Percentiles rank a stretch among this genome's conserved stretches.
These are phyloP conservation scores for Rhododendron molle DNA, from an alignment of 148 eudicot genomes.

Conservation along the genomic window DNA sequence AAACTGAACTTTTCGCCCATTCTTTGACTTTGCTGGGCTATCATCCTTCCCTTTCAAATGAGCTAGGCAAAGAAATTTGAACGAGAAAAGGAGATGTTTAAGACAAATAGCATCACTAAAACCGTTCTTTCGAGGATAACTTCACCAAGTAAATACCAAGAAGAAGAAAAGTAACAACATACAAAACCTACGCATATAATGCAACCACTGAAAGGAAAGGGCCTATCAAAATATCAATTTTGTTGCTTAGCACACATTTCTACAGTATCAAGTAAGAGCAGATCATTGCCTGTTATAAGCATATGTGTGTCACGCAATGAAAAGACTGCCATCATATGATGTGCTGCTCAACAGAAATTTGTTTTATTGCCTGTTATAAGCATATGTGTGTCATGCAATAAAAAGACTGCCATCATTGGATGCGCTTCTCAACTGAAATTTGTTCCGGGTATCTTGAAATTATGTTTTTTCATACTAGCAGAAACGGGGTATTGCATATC, in stretches of 20 bases:
- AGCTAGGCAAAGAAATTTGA: constrained; percentile 17
- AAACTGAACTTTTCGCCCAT: constrained; percentile 65
- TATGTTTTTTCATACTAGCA: neutral
- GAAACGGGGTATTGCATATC: neutral
- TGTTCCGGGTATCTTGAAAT: neutral
- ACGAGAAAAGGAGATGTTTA: neutral
- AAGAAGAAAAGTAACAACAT: neutral
- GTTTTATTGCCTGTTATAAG: neutral
- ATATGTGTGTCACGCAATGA: neutral
- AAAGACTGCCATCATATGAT: neutral
- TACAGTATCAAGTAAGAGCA: neutral
- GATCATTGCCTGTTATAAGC: neutral
- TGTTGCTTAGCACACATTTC: neutral
- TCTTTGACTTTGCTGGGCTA: constrained; percentile 46
- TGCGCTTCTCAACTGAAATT: neutral
- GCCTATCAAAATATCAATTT: neutral
- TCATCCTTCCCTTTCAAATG: constrained; percentile 49
- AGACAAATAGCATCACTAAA: neutral
- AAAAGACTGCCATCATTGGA: neutral
- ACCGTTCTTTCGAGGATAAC: neutral
- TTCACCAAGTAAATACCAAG: neutral
- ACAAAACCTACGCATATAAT: neutral
- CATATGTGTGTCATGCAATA: neutral
- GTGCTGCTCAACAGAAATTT: neutral
- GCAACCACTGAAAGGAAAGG: neutral